Evolutionary conservation across 345 rosid genomes (phyloP), one percentile per base, ranked within the genome.

Genomic region (Gossypium thurberi): DNA sequence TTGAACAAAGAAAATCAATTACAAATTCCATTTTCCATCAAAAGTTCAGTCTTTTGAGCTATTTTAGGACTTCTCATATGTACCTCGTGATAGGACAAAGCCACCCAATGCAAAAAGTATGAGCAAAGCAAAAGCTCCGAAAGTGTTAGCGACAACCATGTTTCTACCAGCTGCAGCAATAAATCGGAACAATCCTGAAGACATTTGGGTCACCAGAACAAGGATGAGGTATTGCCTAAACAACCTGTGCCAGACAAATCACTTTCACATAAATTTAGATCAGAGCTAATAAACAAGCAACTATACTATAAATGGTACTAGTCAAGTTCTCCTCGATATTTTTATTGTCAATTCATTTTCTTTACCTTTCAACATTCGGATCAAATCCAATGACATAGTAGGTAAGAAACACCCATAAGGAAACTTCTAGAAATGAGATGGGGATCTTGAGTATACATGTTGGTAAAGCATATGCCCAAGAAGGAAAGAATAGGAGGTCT

Each of bases 381-480:
- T 91, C 98, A 73, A 80, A 86, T 23, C 97, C 98, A 6, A 85
- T 76, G 72, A 88, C 91, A 44, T 91, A 94, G 79, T 94, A 94
- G 23, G 91, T 84, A 28, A 80, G 10, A 80, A 86, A 85, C 20
- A 87, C 82, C 87, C 90, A 86, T 46, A 84, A 73, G 51, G 82
- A 87, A 25, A 87, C 92, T 83, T 91, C 98, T 33, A 83, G 20
- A 21, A 93, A 78, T 47, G 92, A 71, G 60, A 90, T 73, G 6
- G 98, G 97, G 65, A 88, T 86, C 81, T 91, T 87, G 62, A 91
- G 83, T 74, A 93, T 84, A 96, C 98, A 93, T 56, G 90, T 43
- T 12, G 98, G 97, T 55, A 91, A 70, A 77, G 94, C 82, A 81
- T 86, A 91, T 3, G 87, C 84, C 98, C 97, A 91, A 3, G 96